phyloP scores from a whole-genome alignment of 2,329 filamentous ascomycete species.

The Beauveria pseudobassiana region DNA sequence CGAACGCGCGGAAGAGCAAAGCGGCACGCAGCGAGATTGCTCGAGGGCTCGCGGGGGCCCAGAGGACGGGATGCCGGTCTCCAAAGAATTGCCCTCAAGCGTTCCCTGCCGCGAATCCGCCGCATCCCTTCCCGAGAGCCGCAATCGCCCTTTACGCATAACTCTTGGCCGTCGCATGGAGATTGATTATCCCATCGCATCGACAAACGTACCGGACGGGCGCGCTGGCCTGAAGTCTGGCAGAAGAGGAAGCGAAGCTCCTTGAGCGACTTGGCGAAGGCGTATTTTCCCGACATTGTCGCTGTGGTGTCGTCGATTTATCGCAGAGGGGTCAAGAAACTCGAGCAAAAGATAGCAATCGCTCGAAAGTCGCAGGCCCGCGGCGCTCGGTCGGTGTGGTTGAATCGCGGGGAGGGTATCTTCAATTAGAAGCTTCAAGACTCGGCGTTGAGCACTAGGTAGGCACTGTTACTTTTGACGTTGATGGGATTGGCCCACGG shows the following conservation, averaged over 20 bases:
- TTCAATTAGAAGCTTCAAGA: neutral
- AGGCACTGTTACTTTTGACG: constrained; percentile 1
- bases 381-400: neutral
- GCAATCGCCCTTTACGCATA: neutral
- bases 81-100: neutral
- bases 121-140: neutral
- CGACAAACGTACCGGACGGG: constrained; percentile 62
- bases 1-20: neutral
- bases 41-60: neutral
- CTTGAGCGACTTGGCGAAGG: constrained; percentile 80
- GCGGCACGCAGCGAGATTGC: neutral
- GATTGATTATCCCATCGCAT: too few species aligned
- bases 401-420: neutral
- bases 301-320: neutral
- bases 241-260: constrained; percentile 97
- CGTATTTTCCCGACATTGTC: constrained; percentile 86
- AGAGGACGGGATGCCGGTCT: neutral
- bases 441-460: neutral
- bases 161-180: neutral
- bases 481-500: neutral
- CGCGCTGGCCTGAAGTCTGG: constrained; percentile 87
- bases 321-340: neutral
- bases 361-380: neutral
- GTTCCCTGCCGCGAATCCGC: neutral
- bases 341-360: neutral